phyloP scores from a whole-genome alignment of 805 yeast genomes.

The Teunomyces funiuensis region DNA sequence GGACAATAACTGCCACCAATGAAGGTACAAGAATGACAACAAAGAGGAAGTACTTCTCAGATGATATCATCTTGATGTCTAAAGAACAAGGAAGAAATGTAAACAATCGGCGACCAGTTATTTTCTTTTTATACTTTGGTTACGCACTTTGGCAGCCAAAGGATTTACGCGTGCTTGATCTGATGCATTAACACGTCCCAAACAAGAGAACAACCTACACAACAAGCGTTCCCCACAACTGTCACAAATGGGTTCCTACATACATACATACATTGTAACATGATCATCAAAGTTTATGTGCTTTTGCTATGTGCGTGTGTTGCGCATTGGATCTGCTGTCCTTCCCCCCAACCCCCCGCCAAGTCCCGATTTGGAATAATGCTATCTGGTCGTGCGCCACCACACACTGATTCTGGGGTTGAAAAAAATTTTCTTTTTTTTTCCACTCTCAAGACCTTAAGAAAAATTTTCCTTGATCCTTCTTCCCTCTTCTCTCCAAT shows the following conservation, averaged over 20 bases:
- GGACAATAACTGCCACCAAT: conserved; percentile 23
- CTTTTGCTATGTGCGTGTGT: background rate
- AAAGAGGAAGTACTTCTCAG: conserved; percentile 2
- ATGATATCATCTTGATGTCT: background rate
- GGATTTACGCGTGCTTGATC: background rate
- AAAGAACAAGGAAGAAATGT: too few relatives aligned
- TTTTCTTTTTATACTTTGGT: too few relatives aligned
- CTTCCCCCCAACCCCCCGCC: too few relatives aligned
- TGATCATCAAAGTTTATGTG: too few relatives aligned
- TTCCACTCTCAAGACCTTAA: conserved; percentile 2
- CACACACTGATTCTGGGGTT: background rate
- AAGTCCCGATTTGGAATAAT: background rate
- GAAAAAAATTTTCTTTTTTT: conserved; percentile 6
- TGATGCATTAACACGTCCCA: too few relatives aligned
- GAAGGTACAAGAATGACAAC: conserved; percentile 21
- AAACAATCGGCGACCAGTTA: too few relatives aligned
- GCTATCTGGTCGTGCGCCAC: background rate
- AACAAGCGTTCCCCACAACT: too few relatives aligned
- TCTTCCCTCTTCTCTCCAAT: conserved; percentile 4
- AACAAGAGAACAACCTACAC: too few relatives aligned
- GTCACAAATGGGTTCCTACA: too few relatives aligned
- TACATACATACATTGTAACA: too few relatives aligned
- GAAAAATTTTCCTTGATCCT: conserved; percentile 1
- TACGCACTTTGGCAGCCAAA: conserved; percentile 4
- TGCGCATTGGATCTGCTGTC: too few relatives aligned